Evolutionary conservation across 2,329 filamentous ascomycete genomes (phyloP), one percentile per base, ranked within the genome.

Genomic region (Fusarium subtropicale): DNA sequence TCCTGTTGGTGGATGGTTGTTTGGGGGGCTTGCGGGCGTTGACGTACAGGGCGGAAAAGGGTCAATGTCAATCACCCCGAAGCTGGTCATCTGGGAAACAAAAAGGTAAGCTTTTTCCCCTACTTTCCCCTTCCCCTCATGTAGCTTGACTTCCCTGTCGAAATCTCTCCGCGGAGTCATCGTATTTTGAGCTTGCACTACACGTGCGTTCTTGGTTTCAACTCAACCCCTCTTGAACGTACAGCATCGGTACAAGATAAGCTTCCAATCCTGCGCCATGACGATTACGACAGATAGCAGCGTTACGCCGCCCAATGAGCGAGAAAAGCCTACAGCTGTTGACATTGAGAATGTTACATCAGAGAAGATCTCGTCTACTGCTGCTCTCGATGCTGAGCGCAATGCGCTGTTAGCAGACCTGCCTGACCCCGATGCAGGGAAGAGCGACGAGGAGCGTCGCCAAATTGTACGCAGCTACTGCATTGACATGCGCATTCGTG

Each of bases 361-460:
- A 7, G 42, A 41, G 4, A 71, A 69, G 55, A 16, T 9, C 3
- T 18, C 44, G 5, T 15, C 65, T 1, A 15, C 24, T 2, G 41
- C 54, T 34, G 57, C 22, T 5, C 69, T 76, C 31, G 71, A 76
- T 36, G 60, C 71, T 46, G 77, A 78, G 56, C 74, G 75, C 10
- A 73, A 69, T 24, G 66, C 74, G 16, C 68, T 75, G 12, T 63
- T 78, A 6, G 77, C 76, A 22, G 41, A 58, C 18, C 69, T 78
- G 0, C 77, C 77, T 3, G 77, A 78, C 10, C 77, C 77, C 11
- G 90, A 92, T 74, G 88, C 83, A 22, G 86, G 87, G 8, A 79
- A 90, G 66, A 89, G 82, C 59, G 84, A 85, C 1, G 88, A 89
- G 65, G 90, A 92, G 73, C 83, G 83, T 59, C 84, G 84, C 16